Conservation (phyloP, 257 asterid species). For the Nicotiana paniculata region DNA sequence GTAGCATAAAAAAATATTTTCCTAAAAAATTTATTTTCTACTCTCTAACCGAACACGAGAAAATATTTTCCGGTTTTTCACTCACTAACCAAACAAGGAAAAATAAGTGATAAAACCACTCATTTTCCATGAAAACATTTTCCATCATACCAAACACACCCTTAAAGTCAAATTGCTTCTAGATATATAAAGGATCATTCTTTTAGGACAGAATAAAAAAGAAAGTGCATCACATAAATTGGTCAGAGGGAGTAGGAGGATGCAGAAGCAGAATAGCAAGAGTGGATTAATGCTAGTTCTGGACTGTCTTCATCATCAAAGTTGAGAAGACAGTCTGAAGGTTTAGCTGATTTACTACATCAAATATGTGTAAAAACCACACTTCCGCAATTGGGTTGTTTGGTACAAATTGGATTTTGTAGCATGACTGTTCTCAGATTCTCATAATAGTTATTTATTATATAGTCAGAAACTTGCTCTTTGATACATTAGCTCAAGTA, state of each 20-base stretch:
- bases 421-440: background rate
- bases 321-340: background rate
- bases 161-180: no score
- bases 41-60: no score
- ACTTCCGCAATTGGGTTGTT: background rate
- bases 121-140: no score
- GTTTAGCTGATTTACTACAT: background rate
- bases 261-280: background rate
- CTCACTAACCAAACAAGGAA: no score
- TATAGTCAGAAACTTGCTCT: background rate
- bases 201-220: no score
- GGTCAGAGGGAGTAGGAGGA: background rate
- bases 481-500: background rate
- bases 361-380: background rate
- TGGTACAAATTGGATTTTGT: background rate
- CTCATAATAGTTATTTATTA: background rate
- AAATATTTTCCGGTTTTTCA: no score
- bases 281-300: slow-evolving; percentile 1
- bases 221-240: no score
- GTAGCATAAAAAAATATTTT: no score
- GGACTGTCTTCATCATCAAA: background rate
- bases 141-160: no score
- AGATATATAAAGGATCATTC: no score
- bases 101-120: no score
- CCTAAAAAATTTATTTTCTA: no score